Evolutionary conservation across 2,329 filamentous ascomycete species (phyloP).

Genomic region (Myotisia sp.): DNA sequence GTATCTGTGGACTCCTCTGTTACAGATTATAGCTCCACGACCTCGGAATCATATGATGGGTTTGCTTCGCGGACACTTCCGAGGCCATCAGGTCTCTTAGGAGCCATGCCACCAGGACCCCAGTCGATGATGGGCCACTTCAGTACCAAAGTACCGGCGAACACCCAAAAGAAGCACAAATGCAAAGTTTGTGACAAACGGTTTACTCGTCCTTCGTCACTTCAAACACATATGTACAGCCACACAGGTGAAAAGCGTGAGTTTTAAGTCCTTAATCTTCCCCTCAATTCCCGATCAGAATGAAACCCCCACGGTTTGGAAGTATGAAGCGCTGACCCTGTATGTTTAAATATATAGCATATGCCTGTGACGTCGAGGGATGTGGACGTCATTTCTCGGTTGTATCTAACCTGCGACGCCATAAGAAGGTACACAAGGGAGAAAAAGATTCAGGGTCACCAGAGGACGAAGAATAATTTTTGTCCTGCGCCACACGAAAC

Average conservation of each 20-base stretch:
- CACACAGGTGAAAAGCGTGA: conserved; percentile 96
- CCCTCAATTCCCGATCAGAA: not conserved
- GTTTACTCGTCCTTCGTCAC: conserved; percentile 82
- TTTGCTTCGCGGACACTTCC: conserved; percentile 71
- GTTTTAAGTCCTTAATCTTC: no score
- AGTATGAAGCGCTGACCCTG: conserved; percentile 12
- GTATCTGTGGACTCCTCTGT: conserved; percentile 56
- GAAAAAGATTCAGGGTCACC: conserved; percentile 28
- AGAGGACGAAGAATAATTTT: conserved; percentile 28
- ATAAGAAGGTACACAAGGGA: conserved; percentile 90
- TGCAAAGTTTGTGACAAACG: conserved; percentile 98
- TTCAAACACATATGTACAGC: conserved; percentile 97
- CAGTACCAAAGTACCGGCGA: conserved; percentile 88
- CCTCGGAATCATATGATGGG: conserved; percentile 70
- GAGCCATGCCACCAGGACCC: conserved; percentile 61
- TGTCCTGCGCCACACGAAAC: no score
- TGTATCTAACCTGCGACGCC: conserved; percentile 83
- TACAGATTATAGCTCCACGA: conserved; percentile 82
- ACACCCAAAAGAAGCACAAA: conserved; percentile 98
- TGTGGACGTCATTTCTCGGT: conserved; percentile 95
- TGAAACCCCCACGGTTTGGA: conserved; percentile 1
- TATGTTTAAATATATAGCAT: no score
- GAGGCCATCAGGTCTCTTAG: conserved; percentile 53
- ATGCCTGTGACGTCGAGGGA: conserved; percentile 83
- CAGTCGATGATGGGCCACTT: conserved; percentile 99